These are phyloP conservation scores for Juglanconis oblonga DNA, from an alignment of 2,329 filamentous ascomycete species.

Conservation along the genomic window DNA sequence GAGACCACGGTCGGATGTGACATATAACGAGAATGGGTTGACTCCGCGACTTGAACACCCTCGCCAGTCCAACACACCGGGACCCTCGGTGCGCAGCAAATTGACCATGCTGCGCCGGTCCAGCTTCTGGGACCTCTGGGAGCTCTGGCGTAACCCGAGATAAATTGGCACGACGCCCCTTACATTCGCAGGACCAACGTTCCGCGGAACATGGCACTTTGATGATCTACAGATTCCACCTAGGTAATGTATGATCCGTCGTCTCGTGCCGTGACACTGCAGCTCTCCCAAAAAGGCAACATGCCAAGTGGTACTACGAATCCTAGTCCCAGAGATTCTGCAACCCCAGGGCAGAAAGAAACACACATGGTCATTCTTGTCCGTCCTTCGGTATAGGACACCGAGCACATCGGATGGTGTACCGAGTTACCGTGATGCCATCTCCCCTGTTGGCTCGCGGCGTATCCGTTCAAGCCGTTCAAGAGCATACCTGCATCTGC, in stretches of 20 bases:
- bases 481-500: conserved; percentile 1
- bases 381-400: not conserved
- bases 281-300: not conserved
- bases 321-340: not conserved
- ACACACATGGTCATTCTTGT: not conserved
- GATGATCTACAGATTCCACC: not conserved
- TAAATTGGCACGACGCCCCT: conserved; percentile 11
- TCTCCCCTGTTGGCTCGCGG: conserved; percentile 2
- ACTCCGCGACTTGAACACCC: not conserved
- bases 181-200: conserved; percentile 4
- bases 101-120: no score
- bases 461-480: conserved; percentile 5
- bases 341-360: not conserved
- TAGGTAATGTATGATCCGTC: not conserved
- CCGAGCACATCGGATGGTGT: not conserved
- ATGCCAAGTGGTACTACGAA: not conserved
- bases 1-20: conserved; percentile 7
- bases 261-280: not conserved
- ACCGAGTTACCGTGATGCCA: not conserved
- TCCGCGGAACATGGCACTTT: conserved; percentile 1
- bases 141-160: conserved; percentile 5
- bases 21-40: conserved; percentile 1
- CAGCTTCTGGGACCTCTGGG: no score
- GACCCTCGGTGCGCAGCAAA: not conserved
- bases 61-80: no score